A percentile compares a stretch with the other conserved stretches of the same genome.
phyloP scores from a whole-genome alignment of 2,329 filamentous ascomycete genomes.

The Claviceps quebecensis region DNA sequence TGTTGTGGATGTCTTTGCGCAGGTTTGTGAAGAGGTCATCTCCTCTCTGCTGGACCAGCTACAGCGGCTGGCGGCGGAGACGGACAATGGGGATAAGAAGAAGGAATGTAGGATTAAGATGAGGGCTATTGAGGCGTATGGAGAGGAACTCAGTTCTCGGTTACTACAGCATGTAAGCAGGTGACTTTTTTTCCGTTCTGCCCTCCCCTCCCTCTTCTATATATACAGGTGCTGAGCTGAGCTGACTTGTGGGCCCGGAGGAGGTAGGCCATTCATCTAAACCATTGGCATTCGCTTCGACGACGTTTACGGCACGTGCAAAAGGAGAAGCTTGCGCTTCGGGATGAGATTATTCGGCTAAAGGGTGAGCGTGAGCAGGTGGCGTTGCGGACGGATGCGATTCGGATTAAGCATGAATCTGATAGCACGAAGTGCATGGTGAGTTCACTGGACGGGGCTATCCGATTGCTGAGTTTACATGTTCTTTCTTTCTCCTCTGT shows the following conservation, averaged over 20 bases:
- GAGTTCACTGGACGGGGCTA: slow-evolving; percentile 10
- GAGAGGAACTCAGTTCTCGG: slow-evolving; percentile 39
- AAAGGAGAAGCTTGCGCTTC: slow-evolving; percentile 40
- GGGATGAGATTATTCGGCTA: slow-evolving; percentile 46
- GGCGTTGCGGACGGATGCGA: slow-evolving; percentile 46
- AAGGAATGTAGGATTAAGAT: slow-evolving; percentile 42
- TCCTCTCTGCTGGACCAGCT: slow-evolving; percentile 34
- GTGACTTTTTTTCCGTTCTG: too few relatives aligned
- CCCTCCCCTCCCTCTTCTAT: too few relatives aligned
- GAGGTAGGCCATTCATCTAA: slow-evolving; percentile 41
- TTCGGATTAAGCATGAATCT: slow-evolving; percentile 44
- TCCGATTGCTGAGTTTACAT: too few relatives aligned
- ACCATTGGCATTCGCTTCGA: slow-evolving; percentile 41
- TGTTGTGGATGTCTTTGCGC: slow-evolving; percentile 45
- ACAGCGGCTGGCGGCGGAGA: slow-evolving; percentile 23
- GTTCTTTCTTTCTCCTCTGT: not conserved
- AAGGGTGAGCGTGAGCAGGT: slow-evolving; percentile 47
- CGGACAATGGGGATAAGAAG: slow-evolving; percentile 31
- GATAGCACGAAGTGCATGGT: slow-evolving; percentile 39
- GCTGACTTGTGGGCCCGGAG: not conserved
- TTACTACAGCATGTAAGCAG: slow-evolving; percentile 44
- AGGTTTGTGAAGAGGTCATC: slow-evolving; percentile 48
- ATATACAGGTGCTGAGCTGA: not conserved
- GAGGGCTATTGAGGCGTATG: slow-evolving; percentile 43
- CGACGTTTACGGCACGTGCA: slow-evolving; percentile 44